These are phyloP conservation scores for Oenanthe javanica DNA, from an alignment of 140 eudicot species.

Conservation along the genomic window DNA sequence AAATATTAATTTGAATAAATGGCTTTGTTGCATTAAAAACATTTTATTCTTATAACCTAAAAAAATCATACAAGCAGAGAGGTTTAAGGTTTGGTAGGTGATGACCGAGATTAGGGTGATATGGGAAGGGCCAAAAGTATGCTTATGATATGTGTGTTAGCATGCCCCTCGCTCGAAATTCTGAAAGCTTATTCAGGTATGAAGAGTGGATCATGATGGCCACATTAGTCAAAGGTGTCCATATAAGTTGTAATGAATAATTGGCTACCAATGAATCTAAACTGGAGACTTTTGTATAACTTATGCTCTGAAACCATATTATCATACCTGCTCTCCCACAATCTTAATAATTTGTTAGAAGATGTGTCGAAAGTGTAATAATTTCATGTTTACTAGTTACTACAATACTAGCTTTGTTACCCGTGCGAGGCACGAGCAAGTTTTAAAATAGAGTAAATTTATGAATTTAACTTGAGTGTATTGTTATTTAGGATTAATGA, in stretches of 20 bases:
- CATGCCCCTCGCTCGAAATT: too few species aligned
- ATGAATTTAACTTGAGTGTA: too few species aligned
- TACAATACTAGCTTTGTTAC: too few species aligned
- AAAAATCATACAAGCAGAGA: neutral
- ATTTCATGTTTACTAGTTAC: neutral
- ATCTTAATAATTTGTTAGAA: neutral
- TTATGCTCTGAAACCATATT: neutral
- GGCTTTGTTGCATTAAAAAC: too few species aligned
- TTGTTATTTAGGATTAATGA: too few species aligned
- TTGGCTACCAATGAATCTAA: neutral
- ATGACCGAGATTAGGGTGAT: neutral
- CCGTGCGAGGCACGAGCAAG: too few species aligned
- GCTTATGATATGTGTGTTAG: neutral
- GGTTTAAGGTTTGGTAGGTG: neutral
- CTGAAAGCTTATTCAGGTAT: neutral
- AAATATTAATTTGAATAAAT: too few species aligned
- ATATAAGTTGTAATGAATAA: neutral
- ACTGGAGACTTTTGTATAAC: too few species aligned
- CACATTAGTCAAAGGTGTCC: neutral
- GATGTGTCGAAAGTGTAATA: neutral
- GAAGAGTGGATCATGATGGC: neutral
- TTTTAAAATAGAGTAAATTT: too few species aligned
- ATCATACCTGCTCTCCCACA: too few species aligned
- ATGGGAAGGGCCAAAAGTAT: neutral
- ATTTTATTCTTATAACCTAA: too few species aligned